Evolutionary conservation across 2,329 filamentous ascomycete genomes (phyloP).

Genomic region (Trichoderma koningii): DNA sequence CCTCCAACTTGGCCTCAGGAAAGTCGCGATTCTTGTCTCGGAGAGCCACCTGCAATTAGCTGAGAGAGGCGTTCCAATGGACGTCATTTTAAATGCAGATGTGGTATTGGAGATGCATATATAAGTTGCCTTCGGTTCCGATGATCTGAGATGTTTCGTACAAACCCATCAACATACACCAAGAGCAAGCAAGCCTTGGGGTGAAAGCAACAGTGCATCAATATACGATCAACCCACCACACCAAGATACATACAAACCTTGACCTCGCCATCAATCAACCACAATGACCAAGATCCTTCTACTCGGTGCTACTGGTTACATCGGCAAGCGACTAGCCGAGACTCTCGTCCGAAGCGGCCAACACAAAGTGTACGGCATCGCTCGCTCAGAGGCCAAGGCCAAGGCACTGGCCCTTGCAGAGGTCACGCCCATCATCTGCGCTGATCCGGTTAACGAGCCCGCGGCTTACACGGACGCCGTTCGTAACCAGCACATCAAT

Average conservation of each 20-base stretch:
- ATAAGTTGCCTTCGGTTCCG: background rate
- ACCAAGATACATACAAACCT: background rate
- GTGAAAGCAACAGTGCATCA: too few species aligned
- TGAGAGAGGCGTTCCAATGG: background rate
- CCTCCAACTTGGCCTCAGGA: background rate
- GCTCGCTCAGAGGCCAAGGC: conserved; percentile 26
- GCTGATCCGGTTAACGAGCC: conserved; percentile 28
- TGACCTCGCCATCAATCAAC: background rate
- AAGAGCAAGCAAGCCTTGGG: background rate
- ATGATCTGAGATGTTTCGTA: background rate
- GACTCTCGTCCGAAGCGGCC: conserved; percentile 24
- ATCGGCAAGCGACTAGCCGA: conserved; percentile 26
- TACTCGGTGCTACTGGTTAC: conserved; percentile 28
- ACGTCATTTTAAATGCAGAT: background rate
- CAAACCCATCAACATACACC: background rate
- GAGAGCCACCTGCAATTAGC: background rate
- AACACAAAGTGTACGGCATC: conserved; percentile 26
- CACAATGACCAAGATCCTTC: conserved; percentile 27
- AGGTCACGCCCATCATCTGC: conserved; percentile 26
- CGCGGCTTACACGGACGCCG: conserved; percentile 8
- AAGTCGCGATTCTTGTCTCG: conserved; percentile 2
- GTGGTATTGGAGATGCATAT: background rate
- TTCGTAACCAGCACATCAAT: conserved; percentile 26
- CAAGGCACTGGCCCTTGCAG: conserved; percentile 26
- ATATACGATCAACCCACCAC: too few species aligned